These are phyloP conservation scores for Chrysanthemum lavandulifolium DNA, from an alignment of 129 eudicot genomes.

Conservation along the genomic window DNA sequence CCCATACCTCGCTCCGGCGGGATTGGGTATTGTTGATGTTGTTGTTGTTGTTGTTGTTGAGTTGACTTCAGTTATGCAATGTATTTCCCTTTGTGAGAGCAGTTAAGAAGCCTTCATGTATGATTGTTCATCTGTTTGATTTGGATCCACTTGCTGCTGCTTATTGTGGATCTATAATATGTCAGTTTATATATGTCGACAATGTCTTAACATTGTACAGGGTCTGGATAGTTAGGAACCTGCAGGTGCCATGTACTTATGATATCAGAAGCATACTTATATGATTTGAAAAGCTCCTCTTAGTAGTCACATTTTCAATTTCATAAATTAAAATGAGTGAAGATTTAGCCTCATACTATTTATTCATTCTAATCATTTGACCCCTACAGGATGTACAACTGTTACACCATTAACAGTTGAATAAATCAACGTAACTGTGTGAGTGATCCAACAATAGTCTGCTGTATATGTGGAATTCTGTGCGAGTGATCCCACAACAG, in stretches of 20 bases:
- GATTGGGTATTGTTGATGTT: too few species aligned
- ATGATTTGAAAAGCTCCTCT: too few species aligned
- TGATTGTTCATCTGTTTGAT: neutral
- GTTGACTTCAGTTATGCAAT: neutral
- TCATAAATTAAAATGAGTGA: too few species aligned
- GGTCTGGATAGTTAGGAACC: neutral
- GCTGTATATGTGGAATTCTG: too few species aligned
- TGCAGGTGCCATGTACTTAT: neutral
- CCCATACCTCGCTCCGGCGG: too few species aligned
- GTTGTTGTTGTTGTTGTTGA: too few species aligned
- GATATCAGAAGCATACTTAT: too few species aligned
- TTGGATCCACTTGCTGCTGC: neutral
- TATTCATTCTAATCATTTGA: slow-evolving; percentile 15
- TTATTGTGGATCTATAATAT: neutral
- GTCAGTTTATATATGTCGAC: neutral
- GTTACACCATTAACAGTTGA: slow-evolving; percentile 90
- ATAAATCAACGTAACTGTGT: slow-evolving; percentile 93
- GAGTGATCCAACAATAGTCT: too few species aligned
- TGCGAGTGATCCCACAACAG: too few species aligned
- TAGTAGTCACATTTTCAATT: too few species aligned
- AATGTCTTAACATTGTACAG: neutral
- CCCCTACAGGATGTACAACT: slow-evolving; percentile 87
- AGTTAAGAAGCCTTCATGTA: neutral
- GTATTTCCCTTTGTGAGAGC: neutral
- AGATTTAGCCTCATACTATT: too few species aligned